Base-by-base conservation (phyloP, 495 filamentous ascomycete genomes). In the Aspergillus homomorphus region DNA sequence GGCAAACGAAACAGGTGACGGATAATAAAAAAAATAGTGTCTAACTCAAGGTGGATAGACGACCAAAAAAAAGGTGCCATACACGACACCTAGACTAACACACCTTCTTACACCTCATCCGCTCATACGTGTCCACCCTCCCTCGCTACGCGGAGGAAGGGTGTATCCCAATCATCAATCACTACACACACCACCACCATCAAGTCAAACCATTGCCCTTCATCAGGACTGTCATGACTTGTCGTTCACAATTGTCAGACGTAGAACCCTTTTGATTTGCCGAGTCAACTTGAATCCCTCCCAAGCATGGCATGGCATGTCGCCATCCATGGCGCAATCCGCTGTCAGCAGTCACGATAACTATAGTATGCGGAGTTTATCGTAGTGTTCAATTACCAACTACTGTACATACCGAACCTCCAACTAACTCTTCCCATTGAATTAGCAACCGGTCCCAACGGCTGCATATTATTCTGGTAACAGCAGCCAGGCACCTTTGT, bases 1-100 rank as follows among this genome's bases (percentile, higher is more conserved):
- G 51, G 49, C 23, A 51, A 26, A 24, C 58, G 59, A 57, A 60
- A 60, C 66, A 53, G 61, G 51, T 54, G 52, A 57, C 63, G 60
- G 58, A 55, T 57, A 56, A 45, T 26, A 56, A 44, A 51, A 54
- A 56, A 43, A 62, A 48, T 62, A 16, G n/a, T 8, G 24, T 50
- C 22, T n/a, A 48, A 20, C 23, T 59, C 42, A 57, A 30, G 23
- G 49, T 43, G 49, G 61, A 51, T 45, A 26, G 57, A 54, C 53
- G 18, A 60, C 14, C 28, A 46, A 22, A 41, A 53, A 38, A 53
- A 53, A 26, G 18, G 33, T 41, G 20, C 12, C 23, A 33, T 38
- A 41, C 15, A 41, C 16, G 21, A 9, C 5, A 38, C 7, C 30
- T 18, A 38, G 22, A n/a, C 24, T 18, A n/a, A 23, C 48, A 51